phyloP scores from a whole-genome alignment of 2,329 filamentous ascomycete species.

The Lizonia empirigonia region DNA sequence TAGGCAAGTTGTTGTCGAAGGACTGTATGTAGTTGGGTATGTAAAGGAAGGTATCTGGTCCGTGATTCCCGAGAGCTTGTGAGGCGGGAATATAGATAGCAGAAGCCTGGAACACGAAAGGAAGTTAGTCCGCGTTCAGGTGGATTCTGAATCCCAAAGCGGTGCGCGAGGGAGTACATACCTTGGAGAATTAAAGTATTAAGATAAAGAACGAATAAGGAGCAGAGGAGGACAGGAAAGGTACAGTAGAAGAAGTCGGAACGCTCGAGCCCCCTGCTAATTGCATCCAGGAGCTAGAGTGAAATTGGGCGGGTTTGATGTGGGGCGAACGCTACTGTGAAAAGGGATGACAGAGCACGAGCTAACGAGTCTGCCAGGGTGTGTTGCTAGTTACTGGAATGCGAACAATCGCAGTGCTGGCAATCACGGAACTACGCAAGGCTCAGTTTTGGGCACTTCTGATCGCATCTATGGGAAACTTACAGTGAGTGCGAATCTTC shows the following conservation, averaged over 20 bases:
- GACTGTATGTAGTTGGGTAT: slow-evolving; percentile 66
- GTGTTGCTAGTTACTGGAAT: slow-evolving; percentile 53
- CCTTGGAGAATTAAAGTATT: slow-evolving; percentile 57
- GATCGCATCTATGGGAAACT: slow-evolving; percentile 10
- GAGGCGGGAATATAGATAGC: slow-evolving; percentile 40
- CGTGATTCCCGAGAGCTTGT: slow-evolving; percentile 43
- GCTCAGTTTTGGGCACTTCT: slow-evolving; percentile 25
- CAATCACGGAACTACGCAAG: slow-evolving; percentile 44
- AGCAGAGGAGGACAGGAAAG: slow-evolving; percentile 42
- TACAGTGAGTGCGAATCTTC: slow-evolving; percentile 33
- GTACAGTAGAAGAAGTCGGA: slow-evolving; percentile 41
- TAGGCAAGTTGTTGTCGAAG: slow-evolving; percentile 52
- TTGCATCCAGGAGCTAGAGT: slow-evolving; percentile 52
- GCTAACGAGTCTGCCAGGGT: slow-evolving; percentile 59
- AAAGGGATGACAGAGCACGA: slow-evolving; percentile 58
- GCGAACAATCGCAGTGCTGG: slow-evolving; percentile 48
- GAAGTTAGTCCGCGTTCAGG: slow-evolving; percentile 23
- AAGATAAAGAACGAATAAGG: slow-evolving; percentile 48
- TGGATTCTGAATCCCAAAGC: slow-evolving; percentile 19
- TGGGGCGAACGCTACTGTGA: slow-evolving; percentile 39
- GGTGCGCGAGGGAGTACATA: slow-evolving; percentile 44
- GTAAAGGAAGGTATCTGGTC: slow-evolving; percentile 50
- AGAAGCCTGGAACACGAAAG: slow-evolving; percentile 42
- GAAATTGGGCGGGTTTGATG: slow-evolving; percentile 46
- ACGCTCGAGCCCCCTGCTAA: slow-evolving; percentile 48